Percentiles rank a stretch among this genome's conserved stretches.
Evolutionary conservation across 2,329 filamentous ascomycete genomes (phyloP).

Genomic region (Alternaria ventricosa): DNA sequence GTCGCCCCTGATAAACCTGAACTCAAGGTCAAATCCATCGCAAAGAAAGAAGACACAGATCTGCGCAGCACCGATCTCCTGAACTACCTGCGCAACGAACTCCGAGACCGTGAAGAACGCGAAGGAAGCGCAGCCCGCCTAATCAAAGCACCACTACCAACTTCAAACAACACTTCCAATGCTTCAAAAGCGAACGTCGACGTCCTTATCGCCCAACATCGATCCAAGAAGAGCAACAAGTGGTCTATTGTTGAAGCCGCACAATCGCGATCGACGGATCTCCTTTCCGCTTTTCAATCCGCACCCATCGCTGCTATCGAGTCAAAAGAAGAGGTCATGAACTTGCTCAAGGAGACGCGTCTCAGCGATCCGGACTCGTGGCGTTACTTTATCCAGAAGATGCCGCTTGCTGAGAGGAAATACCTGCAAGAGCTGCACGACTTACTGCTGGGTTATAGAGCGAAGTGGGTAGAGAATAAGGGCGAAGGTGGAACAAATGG

Average conservation of each 20-base stretch:
- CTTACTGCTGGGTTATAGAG: conserved; percentile 69
- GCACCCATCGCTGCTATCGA: conserved; percentile 89
- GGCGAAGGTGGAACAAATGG: conserved; percentile 33
- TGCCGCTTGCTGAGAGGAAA: conserved; percentile 77
- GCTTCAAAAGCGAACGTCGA: conserved; percentile 70
- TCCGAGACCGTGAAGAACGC: conserved; percentile 76
- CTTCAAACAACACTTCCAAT: conserved; percentile 22
- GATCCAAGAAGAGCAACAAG: conserved; percentile 90
- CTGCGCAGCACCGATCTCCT: conserved; percentile 75
- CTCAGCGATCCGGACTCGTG: conserved; percentile 84
- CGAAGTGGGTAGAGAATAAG: conserved; percentile 59
- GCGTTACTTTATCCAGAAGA: conserved; percentile 79
- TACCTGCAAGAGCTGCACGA: conserved; percentile 86
- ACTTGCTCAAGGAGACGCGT: conserved; percentile 74
- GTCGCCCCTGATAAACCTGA: conserved; percentile 60
- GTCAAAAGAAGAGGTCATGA: conserved; percentile 81
- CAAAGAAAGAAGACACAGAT: conserved; percentile 78
- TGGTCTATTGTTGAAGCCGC: conserved; percentile 83
- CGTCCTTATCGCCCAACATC: conserved; percentile 81
- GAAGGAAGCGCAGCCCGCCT: conserved; percentile 55
- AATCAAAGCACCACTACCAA: conserved; percentile 26
- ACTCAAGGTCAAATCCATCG: conserved; percentile 79
- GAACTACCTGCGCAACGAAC: conserved; percentile 79
- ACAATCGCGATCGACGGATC: conserved; percentile 62
- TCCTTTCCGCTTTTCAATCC: conserved; percentile 74